Conservation (phyloP, 2,329 filamentous ascomycete genomes). For the Zymoseptoria ardabiliae region DNA sequence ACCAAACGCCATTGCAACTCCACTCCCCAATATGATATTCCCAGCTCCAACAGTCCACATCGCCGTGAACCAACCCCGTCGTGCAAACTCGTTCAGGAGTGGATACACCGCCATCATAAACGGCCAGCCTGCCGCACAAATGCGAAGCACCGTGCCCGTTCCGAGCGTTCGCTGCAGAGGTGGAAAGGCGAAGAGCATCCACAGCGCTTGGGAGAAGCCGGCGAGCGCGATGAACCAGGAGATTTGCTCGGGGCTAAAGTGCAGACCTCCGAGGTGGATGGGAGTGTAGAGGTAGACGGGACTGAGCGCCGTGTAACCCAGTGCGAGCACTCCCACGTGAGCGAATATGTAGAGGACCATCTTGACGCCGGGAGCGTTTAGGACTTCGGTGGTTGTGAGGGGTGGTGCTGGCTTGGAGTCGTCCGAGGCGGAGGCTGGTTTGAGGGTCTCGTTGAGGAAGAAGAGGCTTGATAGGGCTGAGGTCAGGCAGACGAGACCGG, state of each 20-base stretch:
- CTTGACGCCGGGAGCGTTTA: constrained; percentile 51
- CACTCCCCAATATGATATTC: constrained; percentile 49
- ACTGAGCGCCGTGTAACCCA: constrained; percentile 62
- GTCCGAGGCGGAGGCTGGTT: constrained; percentile 1
- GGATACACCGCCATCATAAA: constrained; percentile 53
- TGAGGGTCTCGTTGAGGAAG: constrained; percentile 47
- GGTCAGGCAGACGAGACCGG: constrained; percentile 47
- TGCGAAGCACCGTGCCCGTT: constrained; percentile 57
- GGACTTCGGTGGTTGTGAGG: constrained; percentile 27
- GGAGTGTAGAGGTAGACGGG: constrained; percentile 64
- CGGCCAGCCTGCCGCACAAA: constrained; percentile 55
- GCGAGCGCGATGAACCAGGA: constrained; percentile 57
- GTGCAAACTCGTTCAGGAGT: constrained; percentile 50
- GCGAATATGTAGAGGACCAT: constrained; percentile 59
- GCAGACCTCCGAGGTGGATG: constrained; percentile 56
- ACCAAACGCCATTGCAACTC: constrained; percentile 62
- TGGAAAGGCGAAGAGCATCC: constrained; percentile 66
- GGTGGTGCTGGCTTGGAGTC: constrained; percentile 13
- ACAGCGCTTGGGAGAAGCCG: constrained; percentile 60
- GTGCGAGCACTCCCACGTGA: constrained; percentile 61
- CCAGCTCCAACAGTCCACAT: constrained; percentile 53
- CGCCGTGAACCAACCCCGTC: constrained; percentile 34
- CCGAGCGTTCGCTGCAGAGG: constrained; percentile 57
- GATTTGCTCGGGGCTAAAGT: constrained; percentile 56
- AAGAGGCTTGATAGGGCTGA: constrained; percentile 47